Evolutionary conservation across 345 rosid genomes (phyloP).

Genomic region (Camelina laxa): DNA sequence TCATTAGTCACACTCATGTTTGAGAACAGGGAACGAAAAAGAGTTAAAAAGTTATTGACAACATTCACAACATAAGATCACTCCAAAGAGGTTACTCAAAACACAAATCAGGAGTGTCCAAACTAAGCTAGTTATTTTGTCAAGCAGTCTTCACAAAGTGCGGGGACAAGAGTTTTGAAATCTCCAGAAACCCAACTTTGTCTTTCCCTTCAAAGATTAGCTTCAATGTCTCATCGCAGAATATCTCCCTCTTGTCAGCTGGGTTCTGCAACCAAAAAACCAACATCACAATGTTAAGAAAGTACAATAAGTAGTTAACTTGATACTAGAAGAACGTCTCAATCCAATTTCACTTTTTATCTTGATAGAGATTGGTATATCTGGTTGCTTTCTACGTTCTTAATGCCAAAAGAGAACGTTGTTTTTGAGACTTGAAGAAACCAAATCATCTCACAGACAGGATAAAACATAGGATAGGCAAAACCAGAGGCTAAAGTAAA

Average conservation of each 20-base stretch:
- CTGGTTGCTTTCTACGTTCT: background rate
- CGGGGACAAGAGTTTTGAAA: constrained; percentile 62
- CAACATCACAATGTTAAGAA: constrained; percentile 47
- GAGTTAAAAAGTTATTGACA: constrained; percentile 26
- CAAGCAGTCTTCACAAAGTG: constrained; percentile 68
- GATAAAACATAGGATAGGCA: no score
- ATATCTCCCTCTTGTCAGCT: constrained; percentile 63
- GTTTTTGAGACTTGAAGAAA: constrained; percentile 8
- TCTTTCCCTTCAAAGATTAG: constrained; percentile 70
- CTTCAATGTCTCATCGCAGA: constrained; percentile 82
- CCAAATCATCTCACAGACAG: constrained; percentile 7
- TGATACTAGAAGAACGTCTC: background rate
- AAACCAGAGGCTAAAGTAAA: no score
- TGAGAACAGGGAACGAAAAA: background rate
- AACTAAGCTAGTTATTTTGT: background rate
- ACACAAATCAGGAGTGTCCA: background rate
- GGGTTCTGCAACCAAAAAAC: constrained; percentile 60
- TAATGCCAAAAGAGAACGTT: background rate
- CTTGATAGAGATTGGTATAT: background rate
- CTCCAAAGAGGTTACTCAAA: background rate
- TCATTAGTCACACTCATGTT: constrained; percentile 21
- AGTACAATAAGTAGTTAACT: background rate
- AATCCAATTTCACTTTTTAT: background rate
- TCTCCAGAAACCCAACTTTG: constrained; percentile 70
- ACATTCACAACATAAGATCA: constrained; percentile 19